Evolutionary conservation across 257 asterid genomes (phyloP).

Genomic region (Solanum clarkiae): DNA sequence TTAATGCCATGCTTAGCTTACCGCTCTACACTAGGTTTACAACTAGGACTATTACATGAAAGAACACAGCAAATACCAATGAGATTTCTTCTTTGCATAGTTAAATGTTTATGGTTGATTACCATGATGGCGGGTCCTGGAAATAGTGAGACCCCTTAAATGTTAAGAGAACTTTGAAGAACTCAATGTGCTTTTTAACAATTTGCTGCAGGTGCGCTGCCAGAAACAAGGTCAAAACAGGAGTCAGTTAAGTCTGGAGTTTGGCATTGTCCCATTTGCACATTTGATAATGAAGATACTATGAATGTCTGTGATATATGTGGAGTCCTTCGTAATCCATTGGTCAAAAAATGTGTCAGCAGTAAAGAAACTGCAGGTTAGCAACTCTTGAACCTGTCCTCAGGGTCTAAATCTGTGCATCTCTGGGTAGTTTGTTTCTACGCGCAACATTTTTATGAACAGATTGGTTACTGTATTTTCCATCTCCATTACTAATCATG

Average conservation of each 20-base stretch:
- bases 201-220: slow-evolving; percentile 20
- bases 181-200: slow-evolving; percentile 6
- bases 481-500: background rate
- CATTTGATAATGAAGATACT: slow-evolving; percentile 74
- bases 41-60: background rate
- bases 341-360: slow-evolving; percentile 43
- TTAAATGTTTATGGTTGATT: background rate
- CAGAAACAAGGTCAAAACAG: slow-evolving; percentile 22
- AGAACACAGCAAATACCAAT: background rate
- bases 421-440: background rate
- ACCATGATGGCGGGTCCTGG: background rate
- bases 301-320: slow-evolving; percentile 87
- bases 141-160: background rate
- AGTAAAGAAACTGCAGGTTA: slow-evolving; percentile 41
- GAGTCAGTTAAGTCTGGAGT: slow-evolving; percentile 31
- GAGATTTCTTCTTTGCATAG: background rate
- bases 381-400: background rate
- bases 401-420: background rate
- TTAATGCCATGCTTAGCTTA: background rate
- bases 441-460: background rate
- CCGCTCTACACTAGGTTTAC: background rate
- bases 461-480: background rate
- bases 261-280: slow-evolving; percentile 92
- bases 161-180: background rate
- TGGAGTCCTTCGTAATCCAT: slow-evolving; percentile 85